Base-by-base conservation (phyloP, 1,284 basidiomycete species). In the Boletellus sp. region DNA sequence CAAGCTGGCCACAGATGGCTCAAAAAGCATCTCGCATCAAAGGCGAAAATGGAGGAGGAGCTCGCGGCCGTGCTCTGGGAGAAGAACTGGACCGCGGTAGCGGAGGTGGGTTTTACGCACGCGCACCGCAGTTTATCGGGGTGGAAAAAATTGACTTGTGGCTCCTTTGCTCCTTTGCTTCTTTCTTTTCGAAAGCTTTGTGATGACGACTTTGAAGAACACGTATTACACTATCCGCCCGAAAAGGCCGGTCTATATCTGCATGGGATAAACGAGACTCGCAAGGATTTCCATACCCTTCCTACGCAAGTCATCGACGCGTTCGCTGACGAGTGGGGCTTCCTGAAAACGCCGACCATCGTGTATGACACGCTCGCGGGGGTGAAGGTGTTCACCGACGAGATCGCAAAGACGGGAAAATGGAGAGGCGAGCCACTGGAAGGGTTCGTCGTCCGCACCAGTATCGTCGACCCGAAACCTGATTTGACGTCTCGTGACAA, bases 151-250 rank as follows among this genome's bases (percentile, higher is more conserved):
- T 5, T 13, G 30, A 32, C 12, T 32, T 32, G 11, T 2, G 30
- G 12, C 26, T 26, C 26, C 8, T 26, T 26, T 26, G 8, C 8
- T 26, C 8, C 22, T 22, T 22, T n/a, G n/a, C n/a, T 26, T 11
- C 28, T 7, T 13, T 32, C 13, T 32, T 32, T 13, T 32, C 12
- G 8, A 36, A 2, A 95, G 93, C 84, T 99, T 2, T 98, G 97
- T 67, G 96, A 99, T 64, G 97, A 99, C 70, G 82, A 80, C 1
- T 99, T 99, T 64, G 97, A 99, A 62, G 97, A 99, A 68, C 97
- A 99, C 63, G 96, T 99, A 38, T 80, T 99, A 0, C 77, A 85
- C 0, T 97, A 95, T 62, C 73, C 89, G 0, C 75, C 79, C 0
- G 86, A 96, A 28, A 83, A 86, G 58, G 92, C 93, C 0, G 97